Evolutionary conservation across 768 basidiomycete genomes (phyloP), one percentile per base, ranked within the genome.

Genomic region (Pisolithus marmoratus): DNA sequence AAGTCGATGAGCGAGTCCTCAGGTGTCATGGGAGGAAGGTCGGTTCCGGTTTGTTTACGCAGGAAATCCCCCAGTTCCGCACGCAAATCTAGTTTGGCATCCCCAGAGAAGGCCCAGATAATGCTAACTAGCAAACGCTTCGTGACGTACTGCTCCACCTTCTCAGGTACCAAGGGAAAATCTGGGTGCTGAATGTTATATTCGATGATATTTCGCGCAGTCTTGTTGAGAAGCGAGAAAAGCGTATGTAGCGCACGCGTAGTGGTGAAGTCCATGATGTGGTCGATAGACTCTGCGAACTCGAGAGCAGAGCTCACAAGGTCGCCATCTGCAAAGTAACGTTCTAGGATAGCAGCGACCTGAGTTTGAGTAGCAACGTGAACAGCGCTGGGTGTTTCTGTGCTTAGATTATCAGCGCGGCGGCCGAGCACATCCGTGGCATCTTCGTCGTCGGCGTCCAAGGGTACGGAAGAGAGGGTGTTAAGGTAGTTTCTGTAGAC

Each of bases 41-140:
- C 95, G 52, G 98, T 85, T 36, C 87, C 92, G 2, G 92, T 94
- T 51, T 89, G 86, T 46, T 81, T 81, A 42, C 87, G 77, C 41
- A 99, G 71, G 68, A 85, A 94, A 52, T 92, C 84, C 49, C 96
- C 94, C 77, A 99, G 82, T 57, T 87, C 83, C 2, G 90, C 87
- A 24, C 96, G 85, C 50, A 90, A 72, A 58, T 94, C 92, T 53
- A 96, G 73, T 60, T 89, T 90, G n/a, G 92, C 85, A 60, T 99
- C 96, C 38, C 96, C 96, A 31, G 93, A 88, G 70, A 99, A 97
- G 0, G 96, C 94, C 96, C 96, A 99, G 46, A 98, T 88, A 56
- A 98, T 84, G 71, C 81, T 91, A 67, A 97, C 82, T 8, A 97
- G 79, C 24, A 98, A 72, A 29, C 92, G 85, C 63, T 94, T 94